Base-by-base conservation (phyloP, 805 yeast species). In the Monosporozyma yasuniensis region DNA sequence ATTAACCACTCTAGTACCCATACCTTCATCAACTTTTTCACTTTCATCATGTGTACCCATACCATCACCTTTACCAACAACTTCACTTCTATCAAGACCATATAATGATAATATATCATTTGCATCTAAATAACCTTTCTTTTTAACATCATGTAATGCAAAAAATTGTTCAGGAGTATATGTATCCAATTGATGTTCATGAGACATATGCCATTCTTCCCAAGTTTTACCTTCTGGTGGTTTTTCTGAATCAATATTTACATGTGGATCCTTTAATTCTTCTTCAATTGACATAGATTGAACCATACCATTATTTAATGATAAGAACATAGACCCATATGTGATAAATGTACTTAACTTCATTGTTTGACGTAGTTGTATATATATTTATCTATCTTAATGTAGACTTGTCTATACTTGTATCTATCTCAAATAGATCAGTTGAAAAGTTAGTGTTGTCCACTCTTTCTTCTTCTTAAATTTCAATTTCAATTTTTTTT, bases 201-300 rank as follows among this genome's bases (percentile, higher is more conserved):
- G 81, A 57, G 78, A 73, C 97, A 91, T 90, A 66, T 91, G 98
- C 86, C 90, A 84, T 57, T 77, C 76, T 59, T 84, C 87, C 95
- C 95, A 87, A 16, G 78, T 67, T 35, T 79, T 58, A 0, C 78
- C 80, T 10, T 66, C 68, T 2, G 88, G 88, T 25, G 72, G 72
- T 32, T 54, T 50, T 50, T 76, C 78, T 8, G 28, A 52, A 44
- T 65, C 70, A 21, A 61, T 56, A 49, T 66, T 65, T 4, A 64
- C 56, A 9, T 58, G 55, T 0, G 61, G 51, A 39, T 60, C 58
- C 10, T 34, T 34, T 8, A 50, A 39, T 59, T 59, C n/a, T 22
- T 34, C 18, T 35, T 38, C 47, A 45, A 43, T 39, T n/a, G 35
- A 21, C 34, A 44, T 43, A 23, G 46, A 42, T 14, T 11, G 12